phyloP scores from a whole-genome alignment of 495 filamentous ascomycete genomes.

The Echria macrotheca region DNA sequence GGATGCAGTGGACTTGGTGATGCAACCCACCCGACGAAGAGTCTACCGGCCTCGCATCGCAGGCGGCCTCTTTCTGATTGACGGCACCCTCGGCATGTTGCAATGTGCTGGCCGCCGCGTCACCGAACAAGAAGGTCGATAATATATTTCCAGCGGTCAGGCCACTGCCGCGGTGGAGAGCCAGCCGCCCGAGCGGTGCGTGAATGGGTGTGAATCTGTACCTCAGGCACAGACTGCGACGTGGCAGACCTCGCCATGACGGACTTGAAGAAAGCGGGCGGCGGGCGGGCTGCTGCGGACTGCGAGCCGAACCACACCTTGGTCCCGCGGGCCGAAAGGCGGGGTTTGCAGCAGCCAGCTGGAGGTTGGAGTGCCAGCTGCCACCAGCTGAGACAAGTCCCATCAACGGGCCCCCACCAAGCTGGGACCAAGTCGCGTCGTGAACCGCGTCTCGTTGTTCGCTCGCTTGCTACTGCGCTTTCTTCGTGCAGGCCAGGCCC shows the following conservation, averaged over 20 bases:
- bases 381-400: too few relatives aligned
- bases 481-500: slow-evolving; percentile 2
- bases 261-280: not conserved
- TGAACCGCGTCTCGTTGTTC: slow-evolving; percentile 3
- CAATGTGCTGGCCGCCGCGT: too few relatives aligned
- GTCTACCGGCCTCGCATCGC: too few relatives aligned
- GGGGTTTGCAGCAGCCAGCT: too few relatives aligned
- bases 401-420: too few relatives aligned
- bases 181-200: not conserved
- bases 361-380: not conserved
- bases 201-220: not conserved
- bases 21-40: slow-evolving; percentile 1
- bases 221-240: not conserved
- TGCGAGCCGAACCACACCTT: too few relatives aligned
- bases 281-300: too few relatives aligned
- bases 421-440: slow-evolving; percentile 9
- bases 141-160: not conserved
- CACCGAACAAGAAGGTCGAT: not conserved
- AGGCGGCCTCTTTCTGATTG: too few relatives aligned
- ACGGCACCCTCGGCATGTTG: too few relatives aligned
- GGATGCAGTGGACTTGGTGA: not conserved
- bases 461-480: slow-evolving; percentile 10
- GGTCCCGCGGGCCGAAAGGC: too few relatives aligned
- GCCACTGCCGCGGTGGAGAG: not conserved
- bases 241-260: not conserved